These are phyloP conservation scores for Isoetes taiwanensis DNA, from an alignment of 75 land plant species.

Conservation along the genomic window DNA sequence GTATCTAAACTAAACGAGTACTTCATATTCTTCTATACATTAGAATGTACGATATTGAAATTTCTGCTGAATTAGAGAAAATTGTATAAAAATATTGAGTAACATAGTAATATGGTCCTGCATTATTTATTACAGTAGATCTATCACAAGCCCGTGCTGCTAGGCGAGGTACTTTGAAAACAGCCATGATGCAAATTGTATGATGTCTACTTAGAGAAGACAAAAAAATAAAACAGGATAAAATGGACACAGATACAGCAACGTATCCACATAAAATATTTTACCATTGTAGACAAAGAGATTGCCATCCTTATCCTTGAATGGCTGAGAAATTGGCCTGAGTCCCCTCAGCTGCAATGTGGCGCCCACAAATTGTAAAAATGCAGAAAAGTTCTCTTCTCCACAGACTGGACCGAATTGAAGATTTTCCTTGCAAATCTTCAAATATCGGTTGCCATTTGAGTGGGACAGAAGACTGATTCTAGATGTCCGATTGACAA, in stretches of 20 bases:
- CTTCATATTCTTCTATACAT: background rate
- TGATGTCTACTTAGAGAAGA: background rate
- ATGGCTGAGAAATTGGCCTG: slow-evolving; percentile 50
- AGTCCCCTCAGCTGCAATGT: slow-evolving; percentile 68
- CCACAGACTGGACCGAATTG: background rate
- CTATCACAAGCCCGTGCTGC: background rate
- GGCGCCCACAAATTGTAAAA: slow-evolving; percentile 50
- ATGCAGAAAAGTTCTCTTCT: background rate
- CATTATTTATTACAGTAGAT: background rate
- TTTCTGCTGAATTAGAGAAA: too few species aligned
- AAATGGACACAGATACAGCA: background rate
- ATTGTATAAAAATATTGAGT: background rate
- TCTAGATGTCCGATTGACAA: background rate
- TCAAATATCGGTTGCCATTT: background rate
- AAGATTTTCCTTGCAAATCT: background rate
- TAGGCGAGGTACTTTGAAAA: background rate
- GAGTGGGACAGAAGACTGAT: background rate
- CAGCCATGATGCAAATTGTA: background rate
- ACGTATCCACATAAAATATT: background rate
- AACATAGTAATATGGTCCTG: background rate
- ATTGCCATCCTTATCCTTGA: slow-evolving; percentile 43
- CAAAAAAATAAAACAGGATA: too few species aligned
- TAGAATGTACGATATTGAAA: background rate
- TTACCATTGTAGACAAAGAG: slow-evolving; percentile 80
- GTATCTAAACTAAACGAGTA: too few species aligned